These are phyloP conservation scores for Xylariaceae sp. DNA, from an alignment of 2,329 filamentous ascomycete genomes.

Conservation along the genomic window DNA sequence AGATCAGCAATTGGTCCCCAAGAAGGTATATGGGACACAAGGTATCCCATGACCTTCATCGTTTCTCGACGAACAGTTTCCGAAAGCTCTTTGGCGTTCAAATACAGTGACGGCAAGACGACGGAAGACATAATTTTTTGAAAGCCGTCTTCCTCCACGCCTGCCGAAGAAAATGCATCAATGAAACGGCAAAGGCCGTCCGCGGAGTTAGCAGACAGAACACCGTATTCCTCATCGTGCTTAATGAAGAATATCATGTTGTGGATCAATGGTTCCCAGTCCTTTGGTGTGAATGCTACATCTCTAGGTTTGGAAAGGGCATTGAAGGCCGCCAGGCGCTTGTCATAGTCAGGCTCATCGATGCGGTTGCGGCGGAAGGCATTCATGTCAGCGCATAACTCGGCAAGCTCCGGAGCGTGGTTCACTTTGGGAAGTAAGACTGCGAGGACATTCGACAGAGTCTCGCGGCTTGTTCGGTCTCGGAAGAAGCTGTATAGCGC, in stretches of 20 bases:
- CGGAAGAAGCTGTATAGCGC: slow-evolving; percentile 87
- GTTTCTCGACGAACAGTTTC: slow-evolving; percentile 83
- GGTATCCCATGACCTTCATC: slow-evolving; percentile 69
- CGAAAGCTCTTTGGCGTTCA: slow-evolving; percentile 69
- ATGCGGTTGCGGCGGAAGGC: slow-evolving; percentile 66
- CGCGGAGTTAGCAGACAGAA: slow-evolving; percentile 73
- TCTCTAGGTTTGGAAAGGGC: slow-evolving; percentile 61
- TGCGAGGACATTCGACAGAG: slow-evolving; percentile 66
- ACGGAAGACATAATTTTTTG: slow-evolving; percentile 56
- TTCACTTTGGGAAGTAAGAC: slow-evolving; percentile 63
- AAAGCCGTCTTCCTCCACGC: slow-evolving; percentile 44
- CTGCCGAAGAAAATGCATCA: slow-evolving; percentile 48
- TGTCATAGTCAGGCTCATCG: slow-evolving; percentile 84
- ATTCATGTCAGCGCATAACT: slow-evolving; percentile 74
- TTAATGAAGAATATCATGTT: slow-evolving; percentile 86
- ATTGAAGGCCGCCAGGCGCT: slow-evolving; percentile 70
- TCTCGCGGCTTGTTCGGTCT: slow-evolving; percentile 68
- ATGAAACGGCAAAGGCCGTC: slow-evolving; percentile 76
- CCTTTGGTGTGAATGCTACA: slow-evolving; percentile 55
- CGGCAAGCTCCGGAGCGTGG: slow-evolving; percentile 57
- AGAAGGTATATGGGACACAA: slow-evolving; percentile 64
- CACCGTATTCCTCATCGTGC: slow-evolving; percentile 81
- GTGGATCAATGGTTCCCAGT: slow-evolving; percentile 84
- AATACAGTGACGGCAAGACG: slow-evolving; percentile 70
- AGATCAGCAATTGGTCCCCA: slow-evolving; percentile 73